Percentiles rank a stretch among this genome's conserved stretches.
Conservation (phyloP, 495 filamentous ascomycete species). For the Hypoxylon lienhwacheense region DNA sequence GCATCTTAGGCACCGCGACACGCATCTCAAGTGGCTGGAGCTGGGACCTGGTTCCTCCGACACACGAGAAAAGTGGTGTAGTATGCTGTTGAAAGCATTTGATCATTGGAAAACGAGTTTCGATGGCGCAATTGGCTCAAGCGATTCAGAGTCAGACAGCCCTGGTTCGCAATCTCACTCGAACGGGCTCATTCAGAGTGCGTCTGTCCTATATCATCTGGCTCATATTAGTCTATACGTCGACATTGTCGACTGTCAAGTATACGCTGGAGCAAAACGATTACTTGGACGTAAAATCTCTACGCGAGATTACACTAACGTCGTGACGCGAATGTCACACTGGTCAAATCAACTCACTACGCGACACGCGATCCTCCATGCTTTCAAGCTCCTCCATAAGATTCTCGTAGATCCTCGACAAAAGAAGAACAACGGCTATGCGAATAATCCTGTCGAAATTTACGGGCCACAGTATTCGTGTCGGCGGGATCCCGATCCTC, state of each 20-base stretch:
- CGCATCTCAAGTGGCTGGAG: conserved; percentile 84
- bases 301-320: conserved; percentile 73
- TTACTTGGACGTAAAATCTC: conserved; percentile 86
- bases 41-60: conserved; percentile 69
- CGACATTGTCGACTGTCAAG: conserved; percentile 92
- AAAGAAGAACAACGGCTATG: conserved; percentile 36
- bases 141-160: conserved; percentile 43
- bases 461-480: conserved; percentile 65
- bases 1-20: conserved; percentile 94
- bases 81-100: conserved; percentile 79
- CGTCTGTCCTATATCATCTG: conserved; percentile 85
- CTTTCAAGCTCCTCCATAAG: conserved; percentile 78
- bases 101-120: conserved; percentile 95
- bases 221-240: conserved; percentile 96
- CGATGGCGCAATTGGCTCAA: conserved; percentile 63
- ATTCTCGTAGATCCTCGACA: conserved; percentile 65
- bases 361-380: conserved; percentile 88
- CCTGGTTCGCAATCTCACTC: conserved; percentile 53
- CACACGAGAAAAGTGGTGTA: conserved; percentile 85
- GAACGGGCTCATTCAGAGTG: conserved; percentile 79
- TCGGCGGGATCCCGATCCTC: conserved; percentile 82
- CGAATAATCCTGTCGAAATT: conserved; percentile 33
- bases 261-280: conserved; percentile 82
- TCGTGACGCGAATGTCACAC: conserved; percentile 74
- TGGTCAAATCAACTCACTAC: conserved; percentile 87